Conservation (phyloP, 163 green algal species). For the Chloromonas sp. region DNA sequence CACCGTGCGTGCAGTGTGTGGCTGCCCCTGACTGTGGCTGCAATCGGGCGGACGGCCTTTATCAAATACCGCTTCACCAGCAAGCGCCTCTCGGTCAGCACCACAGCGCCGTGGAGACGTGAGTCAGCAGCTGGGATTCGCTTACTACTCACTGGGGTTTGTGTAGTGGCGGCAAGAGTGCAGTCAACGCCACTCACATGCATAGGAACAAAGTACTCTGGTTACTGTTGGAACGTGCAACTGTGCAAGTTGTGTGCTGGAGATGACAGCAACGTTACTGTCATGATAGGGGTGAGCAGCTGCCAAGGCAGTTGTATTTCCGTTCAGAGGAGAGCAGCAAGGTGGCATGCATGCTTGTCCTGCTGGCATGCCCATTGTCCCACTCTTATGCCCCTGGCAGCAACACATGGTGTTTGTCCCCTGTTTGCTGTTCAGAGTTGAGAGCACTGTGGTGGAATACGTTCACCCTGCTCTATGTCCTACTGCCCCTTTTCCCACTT, state of each 20-base stretch:
- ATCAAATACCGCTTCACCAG: conserved; percentile 93
- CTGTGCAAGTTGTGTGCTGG: too few species aligned
- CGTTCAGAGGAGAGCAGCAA: too few species aligned
- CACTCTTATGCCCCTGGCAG: neutral
- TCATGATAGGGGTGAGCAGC: too few species aligned
- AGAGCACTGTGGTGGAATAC: conserved; percentile 80
- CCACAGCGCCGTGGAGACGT: conserved; percentile 84
- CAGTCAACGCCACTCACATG: too few species aligned
- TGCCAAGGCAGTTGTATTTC: too few species aligned
- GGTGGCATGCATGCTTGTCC: neutral
- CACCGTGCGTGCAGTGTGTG: conserved; percentile 60
- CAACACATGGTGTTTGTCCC: neutral
- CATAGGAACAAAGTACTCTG: too few species aligned
- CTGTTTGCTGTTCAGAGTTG: conserved; percentile 42
- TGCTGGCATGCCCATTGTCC: neutral
- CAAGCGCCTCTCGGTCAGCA: conserved; percentile 75
- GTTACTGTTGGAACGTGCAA: too few species aligned
- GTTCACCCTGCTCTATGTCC: conserved; percentile 40
- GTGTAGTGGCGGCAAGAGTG: too few species aligned
- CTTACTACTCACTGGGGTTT: neutral
- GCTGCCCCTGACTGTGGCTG: conserved; percentile 83
- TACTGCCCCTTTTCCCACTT: neutral
- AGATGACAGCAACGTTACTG: too few species aligned
- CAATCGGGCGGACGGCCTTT: conserved; percentile 69
- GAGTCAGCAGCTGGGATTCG: conserved; percentile 15